phyloP scores from a whole-genome alignment of 306 rosid genomes.

The Sesbania bispinosa region DNA sequence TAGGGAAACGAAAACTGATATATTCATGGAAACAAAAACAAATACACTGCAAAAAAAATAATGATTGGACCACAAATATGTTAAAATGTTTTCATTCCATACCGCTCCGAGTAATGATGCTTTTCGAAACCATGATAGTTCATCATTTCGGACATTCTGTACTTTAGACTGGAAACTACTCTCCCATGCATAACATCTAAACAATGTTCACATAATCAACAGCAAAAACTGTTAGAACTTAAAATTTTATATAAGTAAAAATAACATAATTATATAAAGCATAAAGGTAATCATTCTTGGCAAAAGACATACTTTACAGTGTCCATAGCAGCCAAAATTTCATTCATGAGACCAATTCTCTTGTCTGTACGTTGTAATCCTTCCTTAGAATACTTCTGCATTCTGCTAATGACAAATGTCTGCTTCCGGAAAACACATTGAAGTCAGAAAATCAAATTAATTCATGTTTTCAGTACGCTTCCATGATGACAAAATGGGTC shows the following conservation, averaged over 20 bases:
- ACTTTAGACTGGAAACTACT: slow-evolving; percentile 89
- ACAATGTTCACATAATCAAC: slow-evolving; percentile 37
- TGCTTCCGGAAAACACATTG: slow-evolving; percentile 41
- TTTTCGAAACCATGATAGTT: slow-evolving; percentile 81
- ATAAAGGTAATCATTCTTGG: neutral
- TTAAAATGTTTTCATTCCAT: slow-evolving; percentile 28
- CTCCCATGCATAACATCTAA: slow-evolving; percentile 98
- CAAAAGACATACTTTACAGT: slow-evolving; percentile 73
- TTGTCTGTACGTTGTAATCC: slow-evolving; percentile 92
- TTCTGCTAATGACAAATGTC: slow-evolving; percentile 79
- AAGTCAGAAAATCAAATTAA: slow-evolving; percentile 8
- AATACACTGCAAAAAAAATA: slow-evolving; percentile 6
- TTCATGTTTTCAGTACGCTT: slow-evolving; percentile 19
- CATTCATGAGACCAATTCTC: slow-evolving; percentile 98
- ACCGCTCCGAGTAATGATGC: slow-evolving; percentile 90
- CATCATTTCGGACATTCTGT: slow-evolving; percentile 59
- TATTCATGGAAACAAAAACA: neutral
- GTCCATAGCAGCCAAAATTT: slow-evolving; percentile 97
- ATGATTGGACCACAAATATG: slow-evolving; percentile 5
- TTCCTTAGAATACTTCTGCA: slow-evolving; percentile 81
- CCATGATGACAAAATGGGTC: neutral
- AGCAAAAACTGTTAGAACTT: slow-evolving; percentile 22
- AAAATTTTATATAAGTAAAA: neutral
- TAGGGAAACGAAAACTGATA: neutral
- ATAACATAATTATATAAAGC: neutral